These are phyloP conservation scores for Brassica nigra DNA, from an alignment of 345 rosid species.

Conservation along the genomic window DNA sequence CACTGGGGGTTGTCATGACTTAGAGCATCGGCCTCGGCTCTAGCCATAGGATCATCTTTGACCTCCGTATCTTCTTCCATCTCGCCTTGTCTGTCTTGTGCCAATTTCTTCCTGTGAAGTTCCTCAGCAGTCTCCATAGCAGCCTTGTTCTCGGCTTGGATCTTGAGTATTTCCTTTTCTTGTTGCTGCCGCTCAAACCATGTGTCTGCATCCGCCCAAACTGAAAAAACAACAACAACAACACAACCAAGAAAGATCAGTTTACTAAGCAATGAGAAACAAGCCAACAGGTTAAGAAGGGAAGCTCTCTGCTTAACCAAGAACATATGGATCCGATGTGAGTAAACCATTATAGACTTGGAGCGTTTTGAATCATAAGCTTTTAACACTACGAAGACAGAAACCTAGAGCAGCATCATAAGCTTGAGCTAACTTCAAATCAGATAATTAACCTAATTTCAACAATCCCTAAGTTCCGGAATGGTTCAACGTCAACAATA, in stretches of 20 bases:
- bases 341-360: too few species aligned
- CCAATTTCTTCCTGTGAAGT: conserved; percentile 82
- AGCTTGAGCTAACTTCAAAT: background rate
- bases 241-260: background rate
- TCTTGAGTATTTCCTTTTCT: conserved; percentile 77
- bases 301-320: background rate
- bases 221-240: conserved; percentile 43
- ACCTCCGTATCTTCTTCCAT: conserved; percentile 70
- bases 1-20: conserved; percentile 26
- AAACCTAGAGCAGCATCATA: background rate
- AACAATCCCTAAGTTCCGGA: background rate
- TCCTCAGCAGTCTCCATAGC: conserved; percentile 92
- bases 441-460: background rate
- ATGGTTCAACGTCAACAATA: background rate
- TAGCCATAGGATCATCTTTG: conserved; percentile 83
- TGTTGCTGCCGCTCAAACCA: conserved; percentile 97
- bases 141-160: conserved; percentile 83
- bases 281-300: background rate
- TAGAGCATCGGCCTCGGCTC: conserved; percentile 68
- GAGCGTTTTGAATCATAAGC: too few species aligned
- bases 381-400: too few species aligned
- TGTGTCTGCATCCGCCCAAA: conserved; percentile 99
- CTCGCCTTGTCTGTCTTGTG: conserved; percentile 85
- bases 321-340: background rate
- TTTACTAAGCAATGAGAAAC: background rate